phyloP scores from a whole-genome alignment of 306 rosid species.

The Carpinus fangiana region DNA sequence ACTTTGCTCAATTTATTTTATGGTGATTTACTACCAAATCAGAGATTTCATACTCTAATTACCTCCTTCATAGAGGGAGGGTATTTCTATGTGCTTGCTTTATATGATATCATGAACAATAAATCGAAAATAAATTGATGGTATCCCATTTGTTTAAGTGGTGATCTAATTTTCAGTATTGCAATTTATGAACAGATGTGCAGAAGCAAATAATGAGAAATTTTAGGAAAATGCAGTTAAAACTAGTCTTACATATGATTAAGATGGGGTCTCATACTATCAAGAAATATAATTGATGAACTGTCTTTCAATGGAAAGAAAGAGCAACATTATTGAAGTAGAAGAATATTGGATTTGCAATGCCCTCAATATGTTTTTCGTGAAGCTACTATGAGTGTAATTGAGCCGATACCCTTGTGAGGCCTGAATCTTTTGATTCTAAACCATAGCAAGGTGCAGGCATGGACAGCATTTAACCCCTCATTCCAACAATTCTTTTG shows the following conservation, averaged over 20 bases:
- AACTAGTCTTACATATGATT: not conserved
- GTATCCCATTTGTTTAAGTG: not conserved
- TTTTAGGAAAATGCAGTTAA: not conserved
- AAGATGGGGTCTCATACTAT: not conserved
- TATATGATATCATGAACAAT: not conserved
- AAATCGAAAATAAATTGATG: not conserved
- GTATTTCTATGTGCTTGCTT: not conserved
- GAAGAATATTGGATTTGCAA: not conserved
- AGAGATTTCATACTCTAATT: not conserved
- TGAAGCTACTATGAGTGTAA: not conserved
- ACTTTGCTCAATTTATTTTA: not conserved
- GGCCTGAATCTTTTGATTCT: conserved; percentile 4
- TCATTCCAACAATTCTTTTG: not conserved
- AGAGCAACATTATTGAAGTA: not conserved
- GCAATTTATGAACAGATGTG: not conserved
- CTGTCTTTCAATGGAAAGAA: not conserved
- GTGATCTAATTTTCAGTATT: not conserved
- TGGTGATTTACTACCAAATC: not conserved
- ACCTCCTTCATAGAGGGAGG: not conserved
- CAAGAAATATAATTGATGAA: not conserved
- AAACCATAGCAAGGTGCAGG: not conserved
- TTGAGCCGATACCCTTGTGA: not conserved
- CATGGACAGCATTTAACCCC: not conserved
- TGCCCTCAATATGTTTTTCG: not conserved
- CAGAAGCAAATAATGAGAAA: not conserved